A percentile compares a stretch with the other conserved stretches of the same genome.
phyloP scores from a whole-genome alignment of 164 flowering plant species.

The Santalum album region DNA sequence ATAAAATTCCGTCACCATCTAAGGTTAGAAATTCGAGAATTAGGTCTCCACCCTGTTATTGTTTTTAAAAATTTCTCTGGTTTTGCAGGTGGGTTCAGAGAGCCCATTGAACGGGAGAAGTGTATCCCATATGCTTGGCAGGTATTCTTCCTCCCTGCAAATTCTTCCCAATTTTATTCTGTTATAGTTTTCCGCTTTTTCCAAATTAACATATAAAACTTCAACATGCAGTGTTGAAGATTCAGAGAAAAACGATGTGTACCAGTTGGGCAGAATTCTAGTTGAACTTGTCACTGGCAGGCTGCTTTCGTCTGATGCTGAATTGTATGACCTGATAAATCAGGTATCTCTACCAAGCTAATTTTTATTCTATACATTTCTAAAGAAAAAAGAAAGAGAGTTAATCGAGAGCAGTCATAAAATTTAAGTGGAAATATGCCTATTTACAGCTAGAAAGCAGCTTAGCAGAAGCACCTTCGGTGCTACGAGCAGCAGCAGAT shows the following conservation, averaged over 20 bases:
- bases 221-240: constrained; percentile 23
- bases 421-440: too few relatives aligned
- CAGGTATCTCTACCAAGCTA: constrained; percentile 29
- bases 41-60: background rate
- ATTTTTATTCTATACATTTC: too few relatives aligned
- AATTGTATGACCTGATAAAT: constrained; percentile 38
- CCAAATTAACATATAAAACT: background rate
- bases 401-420: too few relatives aligned
- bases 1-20: constrained; percentile 47
- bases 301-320: constrained; percentile 28
- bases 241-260: constrained; percentile 62
- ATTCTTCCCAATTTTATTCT: background rate
- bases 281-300: constrained; percentile 59
- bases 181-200: background rate
- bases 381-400: too few relatives aligned
- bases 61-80: too few relatives aligned
- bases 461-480: constrained; percentile 38
- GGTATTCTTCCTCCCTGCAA: constrained; percentile 17
- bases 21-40: constrained; percentile 31
- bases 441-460: constrained; percentile 46
- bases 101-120: too few relatives aligned
- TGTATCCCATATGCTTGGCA: too few relatives aligned
- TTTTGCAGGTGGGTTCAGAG: constrained; percentile 26
- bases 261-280: constrained; percentile 57
- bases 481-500: constrained; percentile 35